Percentiles rank a stretch among this genome's conserved stretches.
These are phyloP conservation scores for Ophiostoma novo-ulmi DNA, from an alignment of 2,329 filamentous ascomycete genomes.

Conservation along the genomic window DNA sequence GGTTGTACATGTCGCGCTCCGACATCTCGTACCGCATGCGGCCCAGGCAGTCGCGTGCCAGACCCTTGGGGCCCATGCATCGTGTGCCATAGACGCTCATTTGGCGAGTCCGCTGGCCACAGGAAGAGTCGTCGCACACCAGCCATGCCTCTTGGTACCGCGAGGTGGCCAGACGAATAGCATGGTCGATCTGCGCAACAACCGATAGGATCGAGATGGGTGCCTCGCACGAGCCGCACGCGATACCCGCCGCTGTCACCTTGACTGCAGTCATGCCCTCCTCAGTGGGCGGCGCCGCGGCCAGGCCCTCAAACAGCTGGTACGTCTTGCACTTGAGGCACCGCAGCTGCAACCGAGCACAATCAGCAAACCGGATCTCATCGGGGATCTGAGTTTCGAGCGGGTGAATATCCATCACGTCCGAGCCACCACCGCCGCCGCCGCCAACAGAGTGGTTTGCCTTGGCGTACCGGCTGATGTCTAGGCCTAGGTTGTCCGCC, in stretches of 20 bases:
- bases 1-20: constrained; percentile 91
- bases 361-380: constrained; percentile 79
- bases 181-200: constrained; percentile 79
- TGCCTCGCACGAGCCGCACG: constrained; percentile 65
- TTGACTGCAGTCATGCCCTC: constrained; percentile 30
- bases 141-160: constrained; percentile 92
- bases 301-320: constrained; percentile 71
- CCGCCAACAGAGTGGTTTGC: constrained; percentile 35
- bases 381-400: constrained; percentile 94
- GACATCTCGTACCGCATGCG: constrained; percentile 82
- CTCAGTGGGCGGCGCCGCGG: neutral
- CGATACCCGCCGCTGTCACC: constrained; percentile 68
- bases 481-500: constrained; percentile 88
- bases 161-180: constrained; percentile 71
- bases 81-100: constrained; percentile 89
- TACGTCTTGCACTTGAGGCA: constrained; percentile 74
- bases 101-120: constrained; percentile 79
- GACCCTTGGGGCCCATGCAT: constrained; percentile 80
- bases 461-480: constrained; percentile 72
- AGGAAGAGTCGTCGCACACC: constrained; percentile 81
- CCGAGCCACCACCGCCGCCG: constrained; percentile 45
- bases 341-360: constrained; percentile 67
- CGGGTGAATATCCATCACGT: constrained; percentile 69
- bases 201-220: constrained; percentile 66
- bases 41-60: constrained; percentile 77